A percentile compares a stretch with the other conserved stretches of the same genome.
Evolutionary conservation across 2,329 filamentous ascomycete species (phyloP).

Genomic region (Daldinia sp.): DNA sequence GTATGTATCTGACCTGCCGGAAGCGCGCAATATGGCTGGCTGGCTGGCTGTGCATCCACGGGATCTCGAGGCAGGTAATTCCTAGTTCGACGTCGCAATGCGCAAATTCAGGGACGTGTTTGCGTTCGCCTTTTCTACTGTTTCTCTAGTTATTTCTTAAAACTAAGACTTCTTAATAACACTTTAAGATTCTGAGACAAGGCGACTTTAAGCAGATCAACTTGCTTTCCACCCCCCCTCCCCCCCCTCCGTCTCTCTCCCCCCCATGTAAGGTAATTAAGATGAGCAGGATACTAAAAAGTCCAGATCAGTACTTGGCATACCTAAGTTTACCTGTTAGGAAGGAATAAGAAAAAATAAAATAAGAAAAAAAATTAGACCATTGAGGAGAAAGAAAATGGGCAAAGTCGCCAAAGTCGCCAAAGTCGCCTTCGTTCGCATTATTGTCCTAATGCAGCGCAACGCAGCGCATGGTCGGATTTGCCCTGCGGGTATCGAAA

Average conservation of each 20-base stretch:
- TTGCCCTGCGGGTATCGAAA: constrained; percentile 33
- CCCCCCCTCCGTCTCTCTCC: neutral
- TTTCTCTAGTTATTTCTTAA: neutral
- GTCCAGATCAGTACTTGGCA: neutral
- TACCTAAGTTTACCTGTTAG: neutral
- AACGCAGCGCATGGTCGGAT: constrained; percentile 40
- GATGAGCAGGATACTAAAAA: constrained; percentile 21
- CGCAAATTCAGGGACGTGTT: constrained; percentile 40
- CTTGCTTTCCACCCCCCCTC: neutral
- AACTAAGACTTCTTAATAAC: constrained; percentile 1
- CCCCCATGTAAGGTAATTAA: constrained; percentile 11
- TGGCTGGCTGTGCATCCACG: constrained; percentile 30
- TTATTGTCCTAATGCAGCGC: constrained; percentile 20
- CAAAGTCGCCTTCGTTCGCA: constrained; percentile 28
- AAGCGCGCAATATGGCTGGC: constrained; percentile 42
- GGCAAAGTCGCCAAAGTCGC: neutral
- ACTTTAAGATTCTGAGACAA: neutral
- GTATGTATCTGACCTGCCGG: constrained; percentile 41
- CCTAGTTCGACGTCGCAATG: constrained; percentile 43
- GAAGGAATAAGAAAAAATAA: neutral
- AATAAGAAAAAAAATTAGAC: neutral
- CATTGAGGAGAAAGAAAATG: neutral
- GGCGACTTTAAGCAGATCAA: constrained; percentile 2
- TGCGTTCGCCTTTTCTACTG: constrained; percentile 11
- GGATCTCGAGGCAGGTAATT: constrained; percentile 36